Conservation (phyloP, 192 early-diverging fungal species). For the Mortierella hygrophila region DNA sequence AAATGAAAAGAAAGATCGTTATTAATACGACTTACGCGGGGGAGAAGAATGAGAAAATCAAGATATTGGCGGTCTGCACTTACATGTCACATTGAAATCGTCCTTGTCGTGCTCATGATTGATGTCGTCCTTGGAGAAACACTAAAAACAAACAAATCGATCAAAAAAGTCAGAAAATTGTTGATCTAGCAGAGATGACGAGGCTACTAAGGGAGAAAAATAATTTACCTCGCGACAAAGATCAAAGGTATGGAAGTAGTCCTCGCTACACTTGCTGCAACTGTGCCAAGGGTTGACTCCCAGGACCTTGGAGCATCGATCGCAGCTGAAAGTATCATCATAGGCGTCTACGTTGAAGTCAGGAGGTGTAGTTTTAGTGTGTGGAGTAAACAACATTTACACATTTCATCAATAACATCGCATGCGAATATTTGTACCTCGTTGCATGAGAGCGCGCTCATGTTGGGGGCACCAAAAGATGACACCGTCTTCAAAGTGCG, state of each 20-base stretch:
- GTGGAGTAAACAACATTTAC: background rate
- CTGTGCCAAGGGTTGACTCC: conserved; percentile 73
- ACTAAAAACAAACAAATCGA: conserved; percentile 32
- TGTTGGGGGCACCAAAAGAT: conserved; percentile 93
- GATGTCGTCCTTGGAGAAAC: conserved; percentile 60
- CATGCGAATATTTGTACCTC: conserved; percentile 56
- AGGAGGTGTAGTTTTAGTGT: background rate
- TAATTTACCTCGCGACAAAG: conserved; percentile 68
- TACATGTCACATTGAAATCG: conserved; percentile 69
- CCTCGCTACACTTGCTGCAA: conserved; percentile 69
- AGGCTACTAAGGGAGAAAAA: background rate
- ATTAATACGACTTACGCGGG: no score
- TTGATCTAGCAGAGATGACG: no score
- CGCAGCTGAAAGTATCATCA: conserved; percentile 79
- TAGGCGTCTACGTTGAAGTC: conserved; percentile 61
- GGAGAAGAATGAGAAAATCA: background rate
- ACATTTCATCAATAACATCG: background rate
- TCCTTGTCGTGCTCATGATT: conserved; percentile 67
- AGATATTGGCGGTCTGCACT: background rate
- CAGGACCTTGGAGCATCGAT: conserved; percentile 70
- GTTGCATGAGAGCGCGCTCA: conserved; percentile 64
- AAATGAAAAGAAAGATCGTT: no score
- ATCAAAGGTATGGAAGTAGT: conserved; percentile 82
- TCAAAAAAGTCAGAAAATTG: background rate
- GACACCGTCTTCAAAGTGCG: conserved; percentile 81